A percentile compares a stretch with the other conserved stretches of the same genome.
Evolutionary conservation across 75 land plant species (phyloP).

Genomic region (Cunninghamia lanceolata): DNA sequence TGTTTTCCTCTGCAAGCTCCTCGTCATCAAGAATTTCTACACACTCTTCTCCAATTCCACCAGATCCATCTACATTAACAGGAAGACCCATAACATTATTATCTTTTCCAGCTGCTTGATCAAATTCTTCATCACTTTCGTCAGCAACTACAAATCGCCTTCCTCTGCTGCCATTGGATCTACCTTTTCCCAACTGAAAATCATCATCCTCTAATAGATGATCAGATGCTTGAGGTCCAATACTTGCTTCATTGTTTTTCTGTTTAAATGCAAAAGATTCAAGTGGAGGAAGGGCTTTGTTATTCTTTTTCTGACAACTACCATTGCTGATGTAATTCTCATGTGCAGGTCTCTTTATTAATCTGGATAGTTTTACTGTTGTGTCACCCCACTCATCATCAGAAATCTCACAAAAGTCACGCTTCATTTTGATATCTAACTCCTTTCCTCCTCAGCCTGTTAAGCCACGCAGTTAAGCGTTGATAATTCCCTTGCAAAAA

Average conservation of each 20-base stretch:
- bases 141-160: conserved; percentile 56
- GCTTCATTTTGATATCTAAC: conserved; percentile 32
- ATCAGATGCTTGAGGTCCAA: conserved; percentile 14
- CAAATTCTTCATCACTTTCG: conserved; percentile 64
- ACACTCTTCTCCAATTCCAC: conserved; percentile 12
- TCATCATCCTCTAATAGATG: conserved; percentile 22
- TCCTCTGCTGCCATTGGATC: conserved; percentile 26
- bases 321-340: conserved; percentile 8
- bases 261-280: conserved; percentile 66
- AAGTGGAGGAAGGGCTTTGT: conserved; percentile 39
- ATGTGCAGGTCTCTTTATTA: conserved; percentile 17
- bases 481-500: neutral
- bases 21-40: conserved; percentile 16
- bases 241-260: conserved; percentile 3
- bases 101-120: conserved; percentile 13
- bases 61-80: conserved; percentile 15
- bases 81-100: neutral
- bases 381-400: conserved; percentile 70
- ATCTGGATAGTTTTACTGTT: conserved; percentile 58
- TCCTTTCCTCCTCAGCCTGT: neutral
- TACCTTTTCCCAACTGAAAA: conserved; percentile 12
- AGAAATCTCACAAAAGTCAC: conserved; percentile 62
- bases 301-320: conserved; percentile 12
- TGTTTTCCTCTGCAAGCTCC: conserved; percentile 11
- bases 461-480: neutral